Conservation (phyloP, 1,139 yeast genomes). For the Suhomyces coccinellae region DNA sequence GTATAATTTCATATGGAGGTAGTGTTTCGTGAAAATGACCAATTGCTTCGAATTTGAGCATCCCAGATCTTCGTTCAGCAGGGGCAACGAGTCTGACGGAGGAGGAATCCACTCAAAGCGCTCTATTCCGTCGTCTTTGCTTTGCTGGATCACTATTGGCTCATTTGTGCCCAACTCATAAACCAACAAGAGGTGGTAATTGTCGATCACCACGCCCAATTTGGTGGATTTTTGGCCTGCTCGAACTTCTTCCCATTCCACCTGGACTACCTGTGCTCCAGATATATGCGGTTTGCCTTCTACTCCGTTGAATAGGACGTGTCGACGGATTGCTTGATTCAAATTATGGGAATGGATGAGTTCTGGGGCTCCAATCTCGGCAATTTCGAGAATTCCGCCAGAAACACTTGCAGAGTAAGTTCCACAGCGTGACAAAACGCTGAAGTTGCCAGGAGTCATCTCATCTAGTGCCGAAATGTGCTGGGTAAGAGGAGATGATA, state of each 20-base stretch:
- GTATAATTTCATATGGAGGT: conserved; percentile 34
- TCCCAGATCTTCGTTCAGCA: conserved; percentile 21
- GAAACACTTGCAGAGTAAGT: conserved; percentile 14
- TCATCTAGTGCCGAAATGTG: not conserved
- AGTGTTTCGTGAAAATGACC: conserved; percentile 30
- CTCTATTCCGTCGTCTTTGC: conserved; percentile 31
- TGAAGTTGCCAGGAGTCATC: conserved; percentile 1
- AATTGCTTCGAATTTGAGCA: conserved; percentile 37
- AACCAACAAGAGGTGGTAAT: conserved; percentile 24
- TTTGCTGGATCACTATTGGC: conserved; percentile 35
- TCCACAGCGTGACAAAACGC: conserved; percentile 20
- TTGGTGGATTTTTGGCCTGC: conserved; percentile 21
- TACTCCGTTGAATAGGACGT: conserved; percentile 5
- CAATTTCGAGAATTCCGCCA: conserved; percentile 6
- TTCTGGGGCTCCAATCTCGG: not conserved
- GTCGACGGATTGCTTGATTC: conserved; percentile 6
- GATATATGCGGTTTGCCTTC: conserved; percentile 4
- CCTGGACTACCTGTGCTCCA: conserved; percentile 13
- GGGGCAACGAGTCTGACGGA: conserved; percentile 1
- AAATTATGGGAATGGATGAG: conserved; percentile 6
- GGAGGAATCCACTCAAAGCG: conserved; percentile 37
- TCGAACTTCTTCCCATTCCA: conserved; percentile 32
- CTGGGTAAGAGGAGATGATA: not conserved
- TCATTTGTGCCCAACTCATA: conserved; percentile 22
- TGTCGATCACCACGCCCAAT: conserved; percentile 28